These are phyloP conservation scores for Fusarium camptoceras DNA, from an alignment of 2,329 filamentous ascomycete species.

Conservation along the genomic window DNA sequence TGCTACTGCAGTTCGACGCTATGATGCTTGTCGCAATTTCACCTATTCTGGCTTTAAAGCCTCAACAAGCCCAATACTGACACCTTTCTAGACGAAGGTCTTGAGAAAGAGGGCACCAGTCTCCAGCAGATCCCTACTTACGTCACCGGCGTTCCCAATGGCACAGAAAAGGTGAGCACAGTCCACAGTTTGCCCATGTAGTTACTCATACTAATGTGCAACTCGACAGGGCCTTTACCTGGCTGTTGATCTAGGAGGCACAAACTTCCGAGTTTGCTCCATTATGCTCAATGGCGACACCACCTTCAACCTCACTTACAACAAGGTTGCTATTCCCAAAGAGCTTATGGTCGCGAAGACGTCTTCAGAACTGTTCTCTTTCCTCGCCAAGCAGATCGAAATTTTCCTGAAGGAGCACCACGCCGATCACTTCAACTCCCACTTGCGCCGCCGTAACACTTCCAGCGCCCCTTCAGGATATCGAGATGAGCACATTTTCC, in stretches of 20 bases:
- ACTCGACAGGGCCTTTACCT: conserved; percentile 84
- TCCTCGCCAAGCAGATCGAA: conserved; percentile 93
- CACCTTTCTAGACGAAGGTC: conserved; percentile 76
- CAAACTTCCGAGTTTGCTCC: conserved; percentile 98
- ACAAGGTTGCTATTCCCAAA: conserved; percentile 90
- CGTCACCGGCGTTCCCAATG: conserved; percentile 94
- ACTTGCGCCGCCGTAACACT: conserved; percentile 73
- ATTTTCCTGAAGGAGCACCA: conserved; percentile 88
- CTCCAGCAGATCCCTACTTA: conserved; percentile 98
- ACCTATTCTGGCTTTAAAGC: conserved; percentile 11
- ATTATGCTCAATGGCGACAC: conserved; percentile 93
- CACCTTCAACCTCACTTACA: conserved; percentile 93
- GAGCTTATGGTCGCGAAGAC: conserved; percentile 91
- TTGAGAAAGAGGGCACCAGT: conserved; percentile 80
- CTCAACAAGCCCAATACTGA: conserved; percentile 25
- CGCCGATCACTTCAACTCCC: conserved; percentile 82
- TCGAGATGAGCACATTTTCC: conserved; percentile 83
- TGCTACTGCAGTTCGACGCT: conserved; percentile 12
- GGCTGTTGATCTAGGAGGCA: conserved; percentile 96
- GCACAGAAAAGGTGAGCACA: conserved; percentile 86
- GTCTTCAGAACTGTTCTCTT: conserved; percentile 87
- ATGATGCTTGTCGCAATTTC: conserved; percentile 29
- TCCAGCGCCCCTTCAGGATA: conserved; percentile 68
- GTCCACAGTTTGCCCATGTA: background rate
- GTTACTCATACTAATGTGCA: conserved; percentile 16